A percentile compares a stretch with the other conserved stretches of the same genome.
These are phyloP conservation scores for Paralagenidium karlingii DNA, from an alignment of 352 stramenopile species.

Conservation along the genomic window DNA sequence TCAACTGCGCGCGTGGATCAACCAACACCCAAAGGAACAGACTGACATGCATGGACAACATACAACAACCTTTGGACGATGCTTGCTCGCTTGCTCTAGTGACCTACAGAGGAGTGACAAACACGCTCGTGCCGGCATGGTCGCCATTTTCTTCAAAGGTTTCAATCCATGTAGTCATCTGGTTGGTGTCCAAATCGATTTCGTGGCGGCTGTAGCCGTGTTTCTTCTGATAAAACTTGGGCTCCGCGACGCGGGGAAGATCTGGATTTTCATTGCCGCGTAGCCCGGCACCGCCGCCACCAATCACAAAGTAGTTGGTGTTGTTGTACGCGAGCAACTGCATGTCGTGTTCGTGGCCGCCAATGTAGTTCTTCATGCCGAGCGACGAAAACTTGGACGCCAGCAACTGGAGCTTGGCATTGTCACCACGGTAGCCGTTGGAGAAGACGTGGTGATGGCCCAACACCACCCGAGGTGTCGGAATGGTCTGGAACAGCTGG, in stretches of 20 bases:
- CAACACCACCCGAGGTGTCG: slow-evolving; percentile 11
- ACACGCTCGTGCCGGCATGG: too few relatives aligned
- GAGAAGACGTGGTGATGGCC: slow-evolving; percentile 26
- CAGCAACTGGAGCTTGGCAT: slow-evolving; percentile 13
- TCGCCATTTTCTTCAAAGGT: too few relatives aligned
- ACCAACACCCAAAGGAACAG: too few relatives aligned
- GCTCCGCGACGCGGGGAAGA: too few relatives aligned
- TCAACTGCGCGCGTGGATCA: too few relatives aligned
- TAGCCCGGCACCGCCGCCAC: slow-evolving; percentile 15
- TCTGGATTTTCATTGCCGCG: too few relatives aligned
- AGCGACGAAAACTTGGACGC: slow-evolving; percentile 8
- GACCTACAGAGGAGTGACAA: too few relatives aligned
- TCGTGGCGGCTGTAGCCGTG: slow-evolving; percentile 23
- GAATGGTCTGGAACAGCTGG: slow-evolving; percentile 10
- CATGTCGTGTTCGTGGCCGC: slow-evolving; percentile 30
- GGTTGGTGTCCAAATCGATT: slow-evolving; percentile 8
- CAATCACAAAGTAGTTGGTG: slow-evolving; percentile 25
- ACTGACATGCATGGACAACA: too few relatives aligned
- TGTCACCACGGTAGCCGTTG: slow-evolving; percentile 12
- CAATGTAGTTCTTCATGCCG: slow-evolving; percentile 23
- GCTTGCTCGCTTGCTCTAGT: too few relatives aligned
- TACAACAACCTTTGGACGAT: too few relatives aligned
- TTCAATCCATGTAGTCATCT: too few relatives aligned
- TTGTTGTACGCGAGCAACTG: slow-evolving; percentile 13
- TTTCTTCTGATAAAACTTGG: slow-evolving; percentile 18